Base-by-base conservation (phyloP, 768 basidiomycete species). In the Psilocybe cyanescens region DNA sequence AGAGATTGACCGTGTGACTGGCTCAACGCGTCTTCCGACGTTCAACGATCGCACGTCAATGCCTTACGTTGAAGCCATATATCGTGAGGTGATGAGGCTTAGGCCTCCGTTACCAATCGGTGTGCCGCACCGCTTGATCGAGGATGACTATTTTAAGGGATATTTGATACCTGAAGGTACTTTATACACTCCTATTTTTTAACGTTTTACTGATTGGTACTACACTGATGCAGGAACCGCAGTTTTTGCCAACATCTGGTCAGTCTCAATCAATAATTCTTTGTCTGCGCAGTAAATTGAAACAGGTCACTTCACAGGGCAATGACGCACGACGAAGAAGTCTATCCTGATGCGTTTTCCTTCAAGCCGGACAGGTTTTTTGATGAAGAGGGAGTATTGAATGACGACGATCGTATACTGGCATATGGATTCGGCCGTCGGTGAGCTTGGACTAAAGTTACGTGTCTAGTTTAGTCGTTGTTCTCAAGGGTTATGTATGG, bases 1-100 rank as follows among this genome's bases (percentile, higher is more conserved):
- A 5, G 75, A 78, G 56, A 64, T 79, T n/a, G 76, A 79, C 61
- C 53, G 64, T 0, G 68, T 76, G 9, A 59, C 75, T 9, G 76
- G 77, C 8, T 39, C 37, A 5, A 62, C 68, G 4, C 66, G 76
- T 2, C 66, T 78, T 4, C 74, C 76, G 0, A 62, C 60, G 6
- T 67, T 71, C 29, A 61, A 64, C 1, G 75, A 78, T 55, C 62
- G 62, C 19, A n/a, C 45, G 2, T 59, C 61, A 19, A 64, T 76
- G 3, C 75, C 75, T 0, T 78, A 70, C 39, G 44, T 69, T 8
- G 61, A 65, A 14, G 68, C 70, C 0, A 37, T 70, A n/a, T 54
- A 61, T 49, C 59, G 58, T 3, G 68, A 70, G 58, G 28, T 67
- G 30, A 58, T 71, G 3, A 58, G 72, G 14, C 65, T 59, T 62